These are phyloP conservation scores for Bromus sterilis DNA, from an alignment of 176 grass and related monocot species.

Conservation along the genomic window DNA sequence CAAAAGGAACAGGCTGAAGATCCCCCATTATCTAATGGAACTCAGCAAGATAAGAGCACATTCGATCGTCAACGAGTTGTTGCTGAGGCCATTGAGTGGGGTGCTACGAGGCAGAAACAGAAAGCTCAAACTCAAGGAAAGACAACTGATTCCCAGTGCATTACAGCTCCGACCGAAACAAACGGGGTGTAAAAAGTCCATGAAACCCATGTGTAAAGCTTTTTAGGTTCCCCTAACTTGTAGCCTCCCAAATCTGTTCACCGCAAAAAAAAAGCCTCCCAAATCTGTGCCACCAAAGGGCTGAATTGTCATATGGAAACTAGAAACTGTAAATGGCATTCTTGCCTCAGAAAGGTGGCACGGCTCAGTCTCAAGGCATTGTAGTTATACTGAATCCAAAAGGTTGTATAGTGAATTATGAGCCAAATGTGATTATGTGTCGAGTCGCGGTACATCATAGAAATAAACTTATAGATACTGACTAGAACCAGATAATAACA, in stretches of 20 bases:
- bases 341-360: slow-evolving; percentile 8
- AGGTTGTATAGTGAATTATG: slow-evolving; percentile 2
- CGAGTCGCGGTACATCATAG: not conserved
- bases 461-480: not conserved
- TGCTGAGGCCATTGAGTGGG: slow-evolving; percentile 58
- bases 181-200: slow-evolving; percentile 12
- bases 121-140: slow-evolving; percentile 29
- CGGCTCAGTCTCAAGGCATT: slow-evolving; percentile 12
- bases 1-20: slow-evolving; percentile 16
- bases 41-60: slow-evolving; percentile 19
- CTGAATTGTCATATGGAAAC: slow-evolving; percentile 3
- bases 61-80: slow-evolving; percentile 36
- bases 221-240: slow-evolving; percentile 14
- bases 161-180: slow-evolving; percentile 4
- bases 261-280: too few species aligned
- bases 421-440: not conserved
- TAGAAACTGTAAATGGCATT: slow-evolving; percentile 22
- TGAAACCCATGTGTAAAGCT: not conserved
- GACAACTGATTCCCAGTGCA: slow-evolving; percentile 12
- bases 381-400: not conserved
- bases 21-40: not conserved
- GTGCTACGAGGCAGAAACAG: slow-evolving; percentile 40
- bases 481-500: not conserved
- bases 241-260: slow-evolving; percentile 9
- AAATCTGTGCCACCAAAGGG: slow-evolving; percentile 1